phyloP scores from a whole-genome alignment of 768 basidiomycete species.

The Ephemerocybe angulata region DNA sequence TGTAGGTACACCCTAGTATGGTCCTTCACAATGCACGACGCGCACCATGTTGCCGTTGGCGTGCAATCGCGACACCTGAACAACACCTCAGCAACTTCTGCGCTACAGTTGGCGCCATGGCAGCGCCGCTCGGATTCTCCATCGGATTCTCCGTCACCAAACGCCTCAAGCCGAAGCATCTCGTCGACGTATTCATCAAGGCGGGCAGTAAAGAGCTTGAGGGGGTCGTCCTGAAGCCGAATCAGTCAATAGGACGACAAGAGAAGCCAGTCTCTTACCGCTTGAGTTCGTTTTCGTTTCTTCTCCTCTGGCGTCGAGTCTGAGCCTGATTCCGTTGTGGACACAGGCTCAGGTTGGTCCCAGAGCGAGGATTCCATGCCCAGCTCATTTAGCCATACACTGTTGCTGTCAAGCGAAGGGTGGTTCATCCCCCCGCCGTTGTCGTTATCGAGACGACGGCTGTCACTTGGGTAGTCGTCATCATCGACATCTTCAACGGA shows the following conservation, averaged over 20 bases:
- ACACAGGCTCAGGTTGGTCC: too few relatives aligned
- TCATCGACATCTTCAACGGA: too few relatives aligned
- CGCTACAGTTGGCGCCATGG: background rate
- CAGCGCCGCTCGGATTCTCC: background rate
- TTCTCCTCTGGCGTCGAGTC: background rate
- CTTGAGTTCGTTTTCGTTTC: background rate
- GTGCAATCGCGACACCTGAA: conserved; percentile 18
- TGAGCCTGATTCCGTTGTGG: too few relatives aligned
- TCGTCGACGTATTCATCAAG: conserved; percentile 9
- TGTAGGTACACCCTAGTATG: conserved; percentile 17
- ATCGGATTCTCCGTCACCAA: conserved; percentile 1
- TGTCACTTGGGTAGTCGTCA: too few relatives aligned
- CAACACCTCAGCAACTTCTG: background rate
- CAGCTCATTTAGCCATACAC: too few relatives aligned
- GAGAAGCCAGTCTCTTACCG: too few relatives aligned
- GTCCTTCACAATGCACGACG: conserved; percentile 3
- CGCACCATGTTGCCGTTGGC: conserved; percentile 6
- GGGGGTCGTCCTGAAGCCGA: conserved; percentile 7
- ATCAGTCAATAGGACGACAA: background rate
- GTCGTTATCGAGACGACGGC: too few relatives aligned
- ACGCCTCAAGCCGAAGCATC: conserved; percentile 10
- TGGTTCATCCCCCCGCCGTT: too few relatives aligned
- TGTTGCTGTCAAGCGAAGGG: too few relatives aligned
- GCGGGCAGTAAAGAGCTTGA: conserved; percentile 2
- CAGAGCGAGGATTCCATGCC: too few relatives aligned